These are phyloP conservation scores for Aspergillus texensis DNA, from an alignment of 2,329 filamentous ascomycete genomes.

Conservation along the genomic window DNA sequence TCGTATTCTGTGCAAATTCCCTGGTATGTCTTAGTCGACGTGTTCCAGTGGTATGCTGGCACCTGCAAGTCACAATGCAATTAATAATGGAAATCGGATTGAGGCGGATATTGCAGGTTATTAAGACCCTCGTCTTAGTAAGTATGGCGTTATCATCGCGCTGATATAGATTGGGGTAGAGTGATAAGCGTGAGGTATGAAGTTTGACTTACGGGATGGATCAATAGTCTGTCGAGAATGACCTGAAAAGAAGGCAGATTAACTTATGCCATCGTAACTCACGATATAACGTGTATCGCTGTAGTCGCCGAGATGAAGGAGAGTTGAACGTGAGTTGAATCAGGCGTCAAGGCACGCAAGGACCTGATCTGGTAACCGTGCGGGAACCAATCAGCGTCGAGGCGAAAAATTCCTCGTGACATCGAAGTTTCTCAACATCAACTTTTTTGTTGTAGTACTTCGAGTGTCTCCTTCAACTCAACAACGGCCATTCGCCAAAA, in stretches of 20 bases:
- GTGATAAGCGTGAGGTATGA: neutral
- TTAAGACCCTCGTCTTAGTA: neutral
- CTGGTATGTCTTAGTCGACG: neutral
- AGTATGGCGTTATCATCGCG: neutral
- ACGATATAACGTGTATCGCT: neutral
- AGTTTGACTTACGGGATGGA: neutral
- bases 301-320: neutral
- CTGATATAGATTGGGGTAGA: neutral
- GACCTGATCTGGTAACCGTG: neutral
- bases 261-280: neutral
- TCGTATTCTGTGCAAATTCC: neutral
- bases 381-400: conserved; percentile 10
- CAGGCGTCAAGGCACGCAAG: neutral
- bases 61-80: neutral
- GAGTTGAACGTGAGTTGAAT: neutral
- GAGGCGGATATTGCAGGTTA: neutral
- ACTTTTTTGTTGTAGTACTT: neutral
- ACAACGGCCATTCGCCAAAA: neutral
- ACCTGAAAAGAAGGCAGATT: neutral
- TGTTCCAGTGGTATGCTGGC: neutral
- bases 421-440: neutral
- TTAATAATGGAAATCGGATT: neutral
- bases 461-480: neutral
- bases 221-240: neutral
- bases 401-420: neutral